Evolutionary conservation across 2,329 filamentous ascomycete species (phyloP), one percentile per base, ranked within the genome.

Genomic region (Trichoderma sp.): DNA sequence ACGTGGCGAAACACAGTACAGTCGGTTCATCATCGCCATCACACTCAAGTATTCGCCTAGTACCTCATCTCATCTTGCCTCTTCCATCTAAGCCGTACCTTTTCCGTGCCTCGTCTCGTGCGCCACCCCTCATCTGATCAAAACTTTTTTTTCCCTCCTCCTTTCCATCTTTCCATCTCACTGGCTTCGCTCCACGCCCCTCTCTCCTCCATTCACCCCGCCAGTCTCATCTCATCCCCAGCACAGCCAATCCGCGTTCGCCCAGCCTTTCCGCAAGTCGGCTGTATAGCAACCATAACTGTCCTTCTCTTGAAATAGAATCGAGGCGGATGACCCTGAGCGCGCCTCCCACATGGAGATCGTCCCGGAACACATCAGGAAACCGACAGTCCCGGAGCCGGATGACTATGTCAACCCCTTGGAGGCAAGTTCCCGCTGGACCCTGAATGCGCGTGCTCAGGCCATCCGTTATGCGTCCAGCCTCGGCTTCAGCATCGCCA

Each of bases 391-490:
- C 53, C 79, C 77, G 68, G 76, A 80, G 73, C 76, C 78, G 66
- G 76, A 76, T 71, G 82, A 81, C 59, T 85, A 85, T 73, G 79
- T 81, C 66, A 85, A 85, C 73, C 82, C 83, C 20, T 80, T 85
- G 61, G 83, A 85, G 72, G 75, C 76, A 58, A 82, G 80, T 70
- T 82, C 83, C 23, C 80, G 84, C 73, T 85, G 83, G 84, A 79
- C 81, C 62, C 79, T 85, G 69, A 77, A 76, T 43, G 83, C 83
- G 65, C 81, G 82, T 17, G 83, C 83, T 59, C 80, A 83, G 64
- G 81, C 83, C 57, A 79, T 85, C 63, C 83, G 84, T 39, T 83
- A 82, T 66, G 84, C 82, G 50, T 82, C 84, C 66, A 82, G 79
- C 72, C 72, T 85, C 34, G 83, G 82, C 70, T 84, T 83, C 76